phyloP scores from a whole-genome alignment of 2,329 filamentous ascomycete species.

The Fusarium tanahbumbuense region DNA sequence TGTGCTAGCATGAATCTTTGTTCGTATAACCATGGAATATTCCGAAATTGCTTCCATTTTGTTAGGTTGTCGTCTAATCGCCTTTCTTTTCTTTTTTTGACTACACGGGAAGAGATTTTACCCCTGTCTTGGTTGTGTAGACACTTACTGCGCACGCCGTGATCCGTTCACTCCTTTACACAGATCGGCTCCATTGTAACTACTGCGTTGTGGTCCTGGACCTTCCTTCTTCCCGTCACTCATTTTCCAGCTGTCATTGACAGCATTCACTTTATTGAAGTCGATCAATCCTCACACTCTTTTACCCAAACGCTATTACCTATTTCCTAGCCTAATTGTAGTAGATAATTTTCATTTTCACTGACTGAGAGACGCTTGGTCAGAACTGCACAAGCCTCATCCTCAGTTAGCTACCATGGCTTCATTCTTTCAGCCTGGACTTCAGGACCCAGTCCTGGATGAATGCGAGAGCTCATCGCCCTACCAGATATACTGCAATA shows the following conservation, averaged over 20 bases:
- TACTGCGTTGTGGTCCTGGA: not conserved
- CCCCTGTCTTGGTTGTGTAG: not conserved
- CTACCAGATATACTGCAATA: not conserved
- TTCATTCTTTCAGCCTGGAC: conserved; percentile 3
- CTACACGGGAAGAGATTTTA: not conserved
- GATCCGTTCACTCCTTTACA: not conserved
- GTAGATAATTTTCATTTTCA: not conserved
- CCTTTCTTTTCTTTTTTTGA: too few relatives aligned
- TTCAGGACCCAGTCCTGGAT: not conserved
- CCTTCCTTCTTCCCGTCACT: too few relatives aligned
- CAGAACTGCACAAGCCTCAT: not conserved
- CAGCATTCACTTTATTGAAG: not conserved
- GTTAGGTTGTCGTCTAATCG: not conserved
- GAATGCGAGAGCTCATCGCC: not conserved
- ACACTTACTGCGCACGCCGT: not conserved
- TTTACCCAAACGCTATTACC: not conserved
- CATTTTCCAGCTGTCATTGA: not conserved
- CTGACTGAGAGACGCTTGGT: too few relatives aligned
- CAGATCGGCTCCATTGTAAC: not conserved
- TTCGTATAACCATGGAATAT: not conserved
- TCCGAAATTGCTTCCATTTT: not conserved
- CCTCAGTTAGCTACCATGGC: not conserved
- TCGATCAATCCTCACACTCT: not conserved
- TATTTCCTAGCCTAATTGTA: not conserved
- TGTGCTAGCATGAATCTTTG: not conserved